phyloP scores from a whole-genome alignment of 192 early-diverging fungal genomes.

The Coemansia sp. region DNA sequence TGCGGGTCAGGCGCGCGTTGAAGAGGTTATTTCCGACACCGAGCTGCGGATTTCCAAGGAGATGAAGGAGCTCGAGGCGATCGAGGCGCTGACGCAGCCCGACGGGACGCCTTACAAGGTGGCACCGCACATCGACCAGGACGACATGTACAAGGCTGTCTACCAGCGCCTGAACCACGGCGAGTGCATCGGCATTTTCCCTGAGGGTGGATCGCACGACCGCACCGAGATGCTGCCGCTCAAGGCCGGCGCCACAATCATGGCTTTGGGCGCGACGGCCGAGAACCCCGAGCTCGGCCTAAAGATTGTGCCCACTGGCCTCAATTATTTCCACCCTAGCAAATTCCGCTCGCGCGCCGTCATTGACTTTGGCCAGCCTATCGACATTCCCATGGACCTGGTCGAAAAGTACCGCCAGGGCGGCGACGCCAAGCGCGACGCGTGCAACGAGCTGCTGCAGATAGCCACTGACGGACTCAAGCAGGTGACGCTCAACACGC shows the following conservation, averaged over 20 bases:
- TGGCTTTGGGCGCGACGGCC: constrained; percentile 88
- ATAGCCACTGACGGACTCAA: constrained; percentile 76
- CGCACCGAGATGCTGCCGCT: constrained; percentile 93
- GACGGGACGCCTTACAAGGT: constrained; percentile 64
- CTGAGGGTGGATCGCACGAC: constrained; percentile 98
- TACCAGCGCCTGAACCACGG: constrained; percentile 69
- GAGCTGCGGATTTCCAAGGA: constrained; percentile 72
- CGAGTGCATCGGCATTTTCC: constrained; percentile 93
- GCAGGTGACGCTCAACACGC: constrained; percentile 88
- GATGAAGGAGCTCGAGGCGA: constrained; percentile 67
- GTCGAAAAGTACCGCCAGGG: constrained; percentile 83
- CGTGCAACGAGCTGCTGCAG: constrained; percentile 77
- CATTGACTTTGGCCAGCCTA: constrained; percentile 92
- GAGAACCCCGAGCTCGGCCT: constrained; percentile 81
- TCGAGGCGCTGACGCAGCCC: constrained; percentile 59
- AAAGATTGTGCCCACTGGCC: constrained; percentile 87
- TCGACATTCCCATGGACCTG: constrained; percentile 71
- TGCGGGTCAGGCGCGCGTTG: constrained; percentile 64
- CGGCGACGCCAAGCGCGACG: constrained; percentile 78
- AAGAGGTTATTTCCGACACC: constrained; percentile 79
- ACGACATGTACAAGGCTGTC: constrained; percentile 81
- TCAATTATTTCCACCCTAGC: constrained; percentile 96
- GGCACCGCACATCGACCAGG: constrained; percentile 86
- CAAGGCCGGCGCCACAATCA: constrained; percentile 83
- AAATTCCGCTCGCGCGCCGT: constrained; percentile 97